A percentile compares a stretch with the other conserved stretches of the same genome.
phyloP scores from a whole-genome alignment of 345 rosid genomes.

The Nephelium lappaceum region DNA sequence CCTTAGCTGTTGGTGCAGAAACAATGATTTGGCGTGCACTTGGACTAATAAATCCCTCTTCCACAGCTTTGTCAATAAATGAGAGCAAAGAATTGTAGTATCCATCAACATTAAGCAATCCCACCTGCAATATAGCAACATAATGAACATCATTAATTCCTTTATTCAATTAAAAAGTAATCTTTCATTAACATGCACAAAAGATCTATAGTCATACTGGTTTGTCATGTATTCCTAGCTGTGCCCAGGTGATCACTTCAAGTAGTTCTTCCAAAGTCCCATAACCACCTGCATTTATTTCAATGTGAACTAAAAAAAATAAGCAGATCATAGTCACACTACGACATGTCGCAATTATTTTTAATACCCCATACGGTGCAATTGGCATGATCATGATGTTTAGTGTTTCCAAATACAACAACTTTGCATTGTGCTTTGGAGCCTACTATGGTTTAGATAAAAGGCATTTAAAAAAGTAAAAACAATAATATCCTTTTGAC shows the following conservation, averaged over 20 bases:
- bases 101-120: conserved; percentile 97
- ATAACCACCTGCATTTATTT: conserved; percentile 71
- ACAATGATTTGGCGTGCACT: conserved; percentile 87
- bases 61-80: conserved; percentile 95
- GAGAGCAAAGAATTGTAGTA: conserved; percentile 96
- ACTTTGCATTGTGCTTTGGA: background rate
- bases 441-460: conserved; percentile 18
- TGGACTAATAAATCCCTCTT: conserved; percentile 88
- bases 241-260: conserved; percentile 99
- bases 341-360: background rate
- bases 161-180: background rate
- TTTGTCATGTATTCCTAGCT: conserved; percentile 97
- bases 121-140: conserved; percentile 63
- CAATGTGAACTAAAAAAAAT: background rate
- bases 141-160: conserved; percentile 18
- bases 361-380: background rate
- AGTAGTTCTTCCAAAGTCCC: conserved; percentile 98
- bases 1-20: conserved; percentile 89
- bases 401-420: background rate
- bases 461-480: background rate
- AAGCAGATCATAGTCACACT: background rate
- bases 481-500: conserved; percentile 5
- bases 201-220: conserved; percentile 51
- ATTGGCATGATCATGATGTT: conserved; percentile 19
- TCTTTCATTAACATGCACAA: background rate